phyloP scores from a whole-genome alignment of 306 rosid species.

The Argentina anserina region DNA sequence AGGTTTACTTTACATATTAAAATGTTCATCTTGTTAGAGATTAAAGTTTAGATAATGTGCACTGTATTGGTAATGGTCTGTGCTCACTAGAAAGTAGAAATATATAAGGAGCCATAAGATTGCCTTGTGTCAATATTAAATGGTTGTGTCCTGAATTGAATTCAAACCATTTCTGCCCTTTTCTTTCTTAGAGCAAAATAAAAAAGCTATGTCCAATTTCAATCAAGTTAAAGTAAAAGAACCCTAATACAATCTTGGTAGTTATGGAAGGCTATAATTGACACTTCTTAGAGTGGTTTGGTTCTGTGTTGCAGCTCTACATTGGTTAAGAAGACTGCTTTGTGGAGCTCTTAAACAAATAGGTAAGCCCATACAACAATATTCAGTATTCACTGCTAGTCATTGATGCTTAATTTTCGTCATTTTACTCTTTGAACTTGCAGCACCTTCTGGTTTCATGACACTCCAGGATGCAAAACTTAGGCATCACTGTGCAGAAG shows the following conservation, averaged over 20 bases:
- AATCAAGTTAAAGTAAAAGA: not conserved
- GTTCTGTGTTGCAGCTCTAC: slow-evolving; percentile 2
- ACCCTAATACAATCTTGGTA: not conserved
- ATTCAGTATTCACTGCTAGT: not conserved
- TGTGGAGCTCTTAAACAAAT: slow-evolving; percentile 12
- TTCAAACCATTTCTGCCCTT: not conserved
- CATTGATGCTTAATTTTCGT: not conserved
- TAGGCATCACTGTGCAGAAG: slow-evolving; percentile 34
- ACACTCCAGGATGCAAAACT: slow-evolving; percentile 38
- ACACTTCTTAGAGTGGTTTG: not conserved
- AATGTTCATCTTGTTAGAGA: not conserved
- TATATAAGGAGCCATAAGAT: not conserved
- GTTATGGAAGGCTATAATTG: not conserved
- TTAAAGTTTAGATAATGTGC: not conserved
- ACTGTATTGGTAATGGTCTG: not conserved
- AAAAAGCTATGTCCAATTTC: not conserved
- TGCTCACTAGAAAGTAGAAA: not conserved
- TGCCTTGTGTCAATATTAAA: not conserved
- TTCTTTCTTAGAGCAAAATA: not conserved
- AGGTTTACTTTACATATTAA: not conserved
- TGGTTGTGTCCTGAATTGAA: not conserved
- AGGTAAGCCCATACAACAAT: not conserved
- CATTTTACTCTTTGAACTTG: slow-evolving; percentile 15
- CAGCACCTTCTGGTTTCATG: slow-evolving; percentile 42
- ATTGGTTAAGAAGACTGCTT: not conserved